Base-by-base conservation (phyloP, 768 basidiomycete species). In the Xerocomus brunneocitrinus region DNA sequence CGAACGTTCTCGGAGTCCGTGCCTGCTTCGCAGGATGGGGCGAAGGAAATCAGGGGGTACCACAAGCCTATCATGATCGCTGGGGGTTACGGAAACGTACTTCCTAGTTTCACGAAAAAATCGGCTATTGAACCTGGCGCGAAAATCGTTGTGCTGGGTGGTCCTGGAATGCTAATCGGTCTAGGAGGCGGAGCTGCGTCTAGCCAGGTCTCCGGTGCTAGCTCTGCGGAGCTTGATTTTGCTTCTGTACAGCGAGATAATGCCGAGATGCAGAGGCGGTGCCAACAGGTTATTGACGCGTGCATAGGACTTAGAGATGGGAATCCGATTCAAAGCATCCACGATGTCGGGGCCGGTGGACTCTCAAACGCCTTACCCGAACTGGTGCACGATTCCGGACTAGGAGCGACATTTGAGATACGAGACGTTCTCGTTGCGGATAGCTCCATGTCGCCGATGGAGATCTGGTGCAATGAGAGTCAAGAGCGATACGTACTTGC, bases 21-120 rank as follows among this genome's bases (percentile, higher is more conserved):
- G 1, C 79, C 85, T 22, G 67, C 81, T 30, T 72, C 75, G 8
- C 67, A 70, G 34, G 81, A 81, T 36, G 78, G 76, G 4, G 56
- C 66, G 48, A 58, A 69, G 60, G 89, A 92, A 67, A 73, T 93
- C n/a, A 75, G 95, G 50, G 97, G 97, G 0, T 99, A 98, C 70
- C 97, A 98, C 74, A 99, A 99, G 69, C 97, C 97, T 13, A 97
- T 99, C 75, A 99, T 99, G 97, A 89, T 99, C 59, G 95, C 97
- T 8, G 97, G 97, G 19, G 97, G 97, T 25, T 83, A 94, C 58
- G 97, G 97, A 5, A 98, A 89, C 63, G 95, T 98, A 38, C 84
- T 91, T 14, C 85, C 88, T 5, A 73, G 79, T 57, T 95, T 90
- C 61, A 84, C 95, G 31, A 79, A 74, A 64, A 99, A 99, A 73